Percentiles rank a stretch among this genome's conserved stretches.
phyloP scores from a whole-genome alignment of 768 basidiomycete species.

The Collybiopsis confluens region DNA sequence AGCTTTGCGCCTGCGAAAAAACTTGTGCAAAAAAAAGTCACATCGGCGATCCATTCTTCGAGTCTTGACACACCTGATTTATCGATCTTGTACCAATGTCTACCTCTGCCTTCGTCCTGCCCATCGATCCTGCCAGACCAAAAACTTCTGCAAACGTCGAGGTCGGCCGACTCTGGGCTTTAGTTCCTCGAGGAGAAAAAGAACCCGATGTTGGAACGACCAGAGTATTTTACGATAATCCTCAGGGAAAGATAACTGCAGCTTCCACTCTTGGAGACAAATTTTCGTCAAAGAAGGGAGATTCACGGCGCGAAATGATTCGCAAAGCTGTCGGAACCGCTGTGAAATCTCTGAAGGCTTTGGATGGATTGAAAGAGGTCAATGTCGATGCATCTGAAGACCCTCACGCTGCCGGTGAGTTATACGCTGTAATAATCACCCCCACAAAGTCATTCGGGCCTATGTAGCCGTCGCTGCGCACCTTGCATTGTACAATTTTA shows the following conservation, averaged over 20 bases:
- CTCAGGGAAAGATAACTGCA: slow-evolving; percentile 41
- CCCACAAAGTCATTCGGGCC: not conserved
- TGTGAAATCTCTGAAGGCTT: slow-evolving; percentile 60
- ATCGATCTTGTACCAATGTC: slow-evolving; percentile 39
- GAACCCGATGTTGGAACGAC: slow-evolving; percentile 55
- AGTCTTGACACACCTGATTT: not conserved
- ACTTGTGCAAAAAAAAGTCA: too few species aligned
- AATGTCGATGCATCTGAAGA: slow-evolving; percentile 60
- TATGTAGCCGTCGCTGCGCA: slow-evolving; percentile 69
- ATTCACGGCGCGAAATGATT: slow-evolving; percentile 58
- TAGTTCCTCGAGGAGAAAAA: slow-evolving; percentile 43
- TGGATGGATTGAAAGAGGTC: slow-evolving; percentile 62
- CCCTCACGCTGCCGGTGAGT: slow-evolving; percentile 73
- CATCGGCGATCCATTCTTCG: too few species aligned
- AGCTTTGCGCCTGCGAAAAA: too few species aligned
- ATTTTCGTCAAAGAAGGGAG: slow-evolving; percentile 41
- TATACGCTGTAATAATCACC: not conserved
- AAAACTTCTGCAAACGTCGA: slow-evolving; percentile 32
- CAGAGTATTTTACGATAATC: slow-evolving; percentile 59
- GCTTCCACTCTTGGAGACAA: slow-evolving; percentile 57
- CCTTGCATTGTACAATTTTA: slow-evolving; percentile 71
- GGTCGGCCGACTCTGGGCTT: slow-evolving; percentile 48
- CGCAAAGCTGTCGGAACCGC: slow-evolving; percentile 69
- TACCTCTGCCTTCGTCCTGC: slow-evolving; percentile 52
- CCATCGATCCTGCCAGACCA: slow-evolving; percentile 57